Evolutionary conservation across 1,139 yeast species (phyloP).

Genomic region (Geotrichum citri-aurantii): DNA sequence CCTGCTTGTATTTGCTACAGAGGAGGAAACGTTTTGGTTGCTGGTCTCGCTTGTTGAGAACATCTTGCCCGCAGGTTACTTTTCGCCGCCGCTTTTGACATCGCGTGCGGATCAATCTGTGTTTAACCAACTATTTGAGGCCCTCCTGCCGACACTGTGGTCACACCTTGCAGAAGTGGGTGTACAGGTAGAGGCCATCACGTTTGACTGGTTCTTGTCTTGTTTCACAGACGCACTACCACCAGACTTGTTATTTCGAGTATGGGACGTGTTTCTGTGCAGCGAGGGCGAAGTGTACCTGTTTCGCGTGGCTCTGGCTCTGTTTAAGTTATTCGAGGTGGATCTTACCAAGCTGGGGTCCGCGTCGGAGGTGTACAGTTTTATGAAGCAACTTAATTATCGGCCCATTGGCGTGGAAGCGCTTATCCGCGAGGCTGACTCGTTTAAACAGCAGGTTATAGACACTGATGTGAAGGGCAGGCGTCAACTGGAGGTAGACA

Average conservation of each 20-base stretch:
- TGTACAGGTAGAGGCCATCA: conserved; percentile 48
- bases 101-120: conserved; percentile 43
- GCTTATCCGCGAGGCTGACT: conserved; percentile 25
- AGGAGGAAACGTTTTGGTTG: conserved; percentile 56
- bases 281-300: conserved; percentile 39
- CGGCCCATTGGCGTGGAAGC: conserved; percentile 31
- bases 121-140: conserved; percentile 29
- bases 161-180: conserved; percentile 37
- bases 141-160: conserved; percentile 40
- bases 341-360: conserved; percentile 33
- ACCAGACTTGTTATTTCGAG: conserved; percentile 47
- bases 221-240: conserved; percentile 52
- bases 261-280: conserved; percentile 48
- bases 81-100: conserved; percentile 40
- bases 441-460: conserved; percentile 17
- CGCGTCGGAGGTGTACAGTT: conserved; percentile 41
- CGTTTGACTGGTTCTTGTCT: conserved; percentile 57
- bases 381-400: conserved; percentile 41
- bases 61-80: conserved; percentile 46
- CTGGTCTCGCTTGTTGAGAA: conserved; percentile 49
- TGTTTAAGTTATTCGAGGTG: conserved; percentile 41
- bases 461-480: conserved; percentile 19
- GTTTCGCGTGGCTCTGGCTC: conserved; percentile 40
- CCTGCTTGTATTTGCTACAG: conserved; percentile 43
- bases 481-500: conserved; percentile 16